Base-by-base conservation (phyloP, 2,329 filamentous ascomycete genomes). In the Scedosporium aurantiacum region DNA sequence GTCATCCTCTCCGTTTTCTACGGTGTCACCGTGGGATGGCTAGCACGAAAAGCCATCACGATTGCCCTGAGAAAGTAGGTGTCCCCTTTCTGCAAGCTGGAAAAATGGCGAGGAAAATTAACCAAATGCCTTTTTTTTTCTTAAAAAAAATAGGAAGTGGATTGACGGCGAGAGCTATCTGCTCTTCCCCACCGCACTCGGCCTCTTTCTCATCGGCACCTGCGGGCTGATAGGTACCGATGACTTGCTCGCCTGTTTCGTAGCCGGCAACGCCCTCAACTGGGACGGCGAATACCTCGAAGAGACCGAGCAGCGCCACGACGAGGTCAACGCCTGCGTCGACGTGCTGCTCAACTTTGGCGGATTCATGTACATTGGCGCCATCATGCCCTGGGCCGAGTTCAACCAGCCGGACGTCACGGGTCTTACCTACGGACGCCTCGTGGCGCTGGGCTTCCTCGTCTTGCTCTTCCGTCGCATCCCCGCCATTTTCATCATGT, bases 201-300 rank as follows among this genome's bases (percentile, higher is more conserved):
- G 80, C 16, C 72, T 86, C 8, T 84, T 85, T 67, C 72, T 82
- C 41, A 73, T 85, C 27, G 82, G 83, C 2, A 80, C 81, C 0
- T 82, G 79, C 62, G 83, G 82, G 27, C 73, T 77, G 23, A 74
- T 85, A 16, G 83, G 82, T 12, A 82, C 80, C 0, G 81, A 85
- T 61, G 83, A 86, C 63, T 77, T 84, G 0, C 74, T 86, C 3
- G 82, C 82, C 3, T 86, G 82, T 67, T 85, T 85, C 62, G 75
- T 82, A 2, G 82, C 84, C 0, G 84, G 83, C 5, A 80, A 77
- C 66, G 76, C 77, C 12, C 71, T 86, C 55, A 86, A 85, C 69
- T 86, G 83, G 84, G 80, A 85, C 61, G 82, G 83, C 2, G 67
- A 76, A n/a, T 86, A 81, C 65, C 78, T 84, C 2, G 73, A 74